Base-by-base conservation (phyloP, 2,329 filamentous ascomycete species). In the Ophioceras dolichostomum region DNA sequence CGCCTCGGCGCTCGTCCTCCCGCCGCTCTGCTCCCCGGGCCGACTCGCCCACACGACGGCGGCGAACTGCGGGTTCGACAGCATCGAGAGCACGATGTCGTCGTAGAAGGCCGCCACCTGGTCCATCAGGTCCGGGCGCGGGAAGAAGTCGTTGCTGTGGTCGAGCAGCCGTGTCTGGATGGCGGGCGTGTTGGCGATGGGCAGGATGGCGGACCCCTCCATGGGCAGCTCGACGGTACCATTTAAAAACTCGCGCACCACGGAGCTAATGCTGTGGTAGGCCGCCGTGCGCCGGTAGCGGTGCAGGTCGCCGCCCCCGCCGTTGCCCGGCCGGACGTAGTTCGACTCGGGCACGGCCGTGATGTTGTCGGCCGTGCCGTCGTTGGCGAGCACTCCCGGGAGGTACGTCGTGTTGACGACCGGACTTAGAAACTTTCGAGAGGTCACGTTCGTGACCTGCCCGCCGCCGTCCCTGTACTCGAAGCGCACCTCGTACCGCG, bases 141-240 rank as follows among this genome's bases (percentile, higher is more conserved):
- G 47, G 18, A 60, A 52, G 38, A 51, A 57, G 28, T 57, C 54
- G 5, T 45, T 54, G 2, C 44, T 32, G 17, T 42, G 50, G 43
- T 61, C 49, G 14, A 68, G 51, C 1, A 70, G 50, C n/a, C 54
- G 53, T 2, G 64, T 68, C 40, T 61, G 60, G 7, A 61, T 52
- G 14, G 60, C 54, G 4, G 59, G 51, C 0, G 56, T 55, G 34
- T 50, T 50, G 20, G 45, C 49, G 7, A 56, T 46, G 4, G 50
- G 46, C 13, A 57, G 41, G 2, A 46, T 37, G 12, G 47, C 43
- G 16, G 43, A 26, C 21, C 20, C 36, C 10, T 17, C 17, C 12
- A 26, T 20, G 17, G 17, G 20, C 24, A 54, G 43, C 12, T 49
- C 43, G 19, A 61, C 43, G 10, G 48, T 50, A 17, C 59, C 60